Percentiles rank a stretch among this genome's conserved stretches.
Evolutionary conservation across 768 basidiomycete genomes (phyloP).

Genomic region (Sporobolomyces roseus): DNA sequence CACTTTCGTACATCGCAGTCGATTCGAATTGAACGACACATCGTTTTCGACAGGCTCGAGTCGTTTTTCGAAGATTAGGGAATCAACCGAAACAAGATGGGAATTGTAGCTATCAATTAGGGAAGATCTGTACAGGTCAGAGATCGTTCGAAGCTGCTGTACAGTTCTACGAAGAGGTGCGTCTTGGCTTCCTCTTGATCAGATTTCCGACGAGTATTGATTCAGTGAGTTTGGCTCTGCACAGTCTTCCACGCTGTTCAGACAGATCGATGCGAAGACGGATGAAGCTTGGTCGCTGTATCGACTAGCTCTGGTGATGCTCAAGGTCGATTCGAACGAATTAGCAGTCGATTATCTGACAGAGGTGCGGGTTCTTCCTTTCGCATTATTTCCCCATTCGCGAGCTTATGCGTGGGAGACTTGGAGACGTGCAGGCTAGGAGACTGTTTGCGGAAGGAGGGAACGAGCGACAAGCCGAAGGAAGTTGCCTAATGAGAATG

Average conservation of each 20-base stretch:
- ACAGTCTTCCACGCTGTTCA: constrained; percentile 12
- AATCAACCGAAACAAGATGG: not conserved
- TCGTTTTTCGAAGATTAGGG: not conserved
- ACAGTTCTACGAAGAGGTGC: constrained; percentile 23
- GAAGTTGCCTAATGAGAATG: constrained; percentile 15
- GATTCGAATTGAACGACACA: not conserved
- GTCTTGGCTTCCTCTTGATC: not conserved
- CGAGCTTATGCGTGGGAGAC: no score
- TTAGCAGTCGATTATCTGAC: constrained; percentile 25
- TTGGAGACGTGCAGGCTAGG: constrained; percentile 1
- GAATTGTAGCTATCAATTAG: constrained; percentile 19
- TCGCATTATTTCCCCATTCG: not conserved
- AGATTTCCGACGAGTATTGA: not conserved
- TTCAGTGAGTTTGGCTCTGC: not conserved
- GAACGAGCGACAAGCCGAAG: constrained; percentile 16
- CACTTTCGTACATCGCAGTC: no score
- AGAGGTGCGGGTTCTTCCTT: constrained; percentile 1
- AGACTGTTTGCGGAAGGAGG: constrained; percentile 12
- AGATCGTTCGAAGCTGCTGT: constrained; percentile 15
- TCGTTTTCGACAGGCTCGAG: not conserved
- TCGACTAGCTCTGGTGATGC: constrained; percentile 33
- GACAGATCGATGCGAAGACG: not conserved
- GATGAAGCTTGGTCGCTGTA: constrained; percentile 28
- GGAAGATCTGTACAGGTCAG: constrained; percentile 9
- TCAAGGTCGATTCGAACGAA: constrained; percentile 10